Evolutionary conservation across 148 eudicot species (phyloP).

Genomic region (Tetragonia tetragonoides): DNA sequence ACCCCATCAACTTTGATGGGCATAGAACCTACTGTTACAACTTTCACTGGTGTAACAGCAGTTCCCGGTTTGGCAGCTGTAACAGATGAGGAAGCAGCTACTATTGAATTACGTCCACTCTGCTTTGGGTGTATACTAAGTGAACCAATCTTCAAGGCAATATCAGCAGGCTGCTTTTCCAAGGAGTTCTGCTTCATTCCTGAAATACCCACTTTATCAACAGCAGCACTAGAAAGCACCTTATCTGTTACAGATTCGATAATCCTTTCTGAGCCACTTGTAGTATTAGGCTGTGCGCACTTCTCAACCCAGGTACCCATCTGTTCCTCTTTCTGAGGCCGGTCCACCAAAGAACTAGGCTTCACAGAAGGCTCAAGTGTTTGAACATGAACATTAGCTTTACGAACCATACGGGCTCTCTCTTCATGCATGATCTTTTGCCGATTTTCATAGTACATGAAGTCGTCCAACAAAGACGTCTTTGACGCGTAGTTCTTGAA

Average conservation of each 20-base stretch:
- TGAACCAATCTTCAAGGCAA: constrained; percentile 57
- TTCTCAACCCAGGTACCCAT: constrained; percentile 36
- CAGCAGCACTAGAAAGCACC: constrained; percentile 12
- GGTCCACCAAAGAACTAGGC: constrained; percentile 35
- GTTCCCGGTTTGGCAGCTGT: constrained; percentile 11
- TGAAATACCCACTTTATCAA: constrained; percentile 12
- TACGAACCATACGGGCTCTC: constrained; percentile 54
- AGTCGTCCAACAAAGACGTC: constrained; percentile 90
- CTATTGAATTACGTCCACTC: constrained; percentile 29
- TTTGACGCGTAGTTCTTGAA: constrained; percentile 60
- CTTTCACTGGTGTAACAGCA: constrained; percentile 30
- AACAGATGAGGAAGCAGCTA: constrained; percentile 18
- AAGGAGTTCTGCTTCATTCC: constrained; percentile 19
- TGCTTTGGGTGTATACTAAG: constrained; percentile 54
- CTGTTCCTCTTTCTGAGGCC: constrained; percentile 37
- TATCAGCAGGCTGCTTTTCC: constrained; percentile 30
- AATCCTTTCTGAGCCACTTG: constrained; percentile 22
- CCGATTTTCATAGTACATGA: constrained; percentile 88
- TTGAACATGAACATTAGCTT: constrained; percentile 38
- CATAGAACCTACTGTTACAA: constrained; percentile 77
- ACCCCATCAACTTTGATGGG: constrained; percentile 61
- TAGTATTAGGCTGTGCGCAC: constrained; percentile 20
- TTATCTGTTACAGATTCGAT: constrained; percentile 16
- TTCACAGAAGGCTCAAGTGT: constrained; percentile 49
- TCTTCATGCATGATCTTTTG: constrained; percentile 84